Conservation (phyloP, 371 early-diverging fungal genomes). For the Synchytrium microbalum region DNA sequence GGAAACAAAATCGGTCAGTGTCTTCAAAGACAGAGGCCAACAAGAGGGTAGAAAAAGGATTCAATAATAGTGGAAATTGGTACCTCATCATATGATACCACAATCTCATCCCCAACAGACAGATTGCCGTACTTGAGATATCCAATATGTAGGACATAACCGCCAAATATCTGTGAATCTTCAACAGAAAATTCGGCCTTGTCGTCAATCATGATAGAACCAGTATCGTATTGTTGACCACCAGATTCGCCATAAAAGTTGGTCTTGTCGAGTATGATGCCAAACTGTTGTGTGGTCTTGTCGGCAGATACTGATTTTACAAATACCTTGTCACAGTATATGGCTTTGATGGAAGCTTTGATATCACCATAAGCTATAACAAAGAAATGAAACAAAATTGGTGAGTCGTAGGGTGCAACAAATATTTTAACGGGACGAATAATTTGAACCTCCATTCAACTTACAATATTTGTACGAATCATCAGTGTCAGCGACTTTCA, state of each 20-base stretch:
- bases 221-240: conserved; percentile 98
- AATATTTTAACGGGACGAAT: neutral
- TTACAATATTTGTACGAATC: conserved; percentile 80
- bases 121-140: conserved; percentile 81
- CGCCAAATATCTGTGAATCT: conserved; percentile 92
- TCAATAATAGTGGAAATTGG: neutral
- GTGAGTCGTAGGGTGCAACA: neutral
- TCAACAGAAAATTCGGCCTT: conserved; percentile 85
- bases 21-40: neutral
- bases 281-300: conserved; percentile 47
- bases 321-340: conserved; percentile 51
- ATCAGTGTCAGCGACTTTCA: conserved; percentile 72
- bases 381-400: neutral
- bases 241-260: conserved; percentile 99
- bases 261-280: conserved; percentile 93
- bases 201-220: conserved; percentile 76
- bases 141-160: conserved; percentile 96
- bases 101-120: conserved; percentile 58
- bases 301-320: conserved; percentile 38
- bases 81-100: conserved; percentile 75
- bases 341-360: conserved; percentile 60
- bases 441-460: conserved; percentile 5
- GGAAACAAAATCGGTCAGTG: conserved; percentile 6
- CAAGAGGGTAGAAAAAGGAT: neutral
- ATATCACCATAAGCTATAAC: conserved; percentile 51